These are phyloP conservation scores for Skeletonema menzelii DNA, from an alignment of 108 stramenopile genomes.

Conservation along the genomic window DNA sequence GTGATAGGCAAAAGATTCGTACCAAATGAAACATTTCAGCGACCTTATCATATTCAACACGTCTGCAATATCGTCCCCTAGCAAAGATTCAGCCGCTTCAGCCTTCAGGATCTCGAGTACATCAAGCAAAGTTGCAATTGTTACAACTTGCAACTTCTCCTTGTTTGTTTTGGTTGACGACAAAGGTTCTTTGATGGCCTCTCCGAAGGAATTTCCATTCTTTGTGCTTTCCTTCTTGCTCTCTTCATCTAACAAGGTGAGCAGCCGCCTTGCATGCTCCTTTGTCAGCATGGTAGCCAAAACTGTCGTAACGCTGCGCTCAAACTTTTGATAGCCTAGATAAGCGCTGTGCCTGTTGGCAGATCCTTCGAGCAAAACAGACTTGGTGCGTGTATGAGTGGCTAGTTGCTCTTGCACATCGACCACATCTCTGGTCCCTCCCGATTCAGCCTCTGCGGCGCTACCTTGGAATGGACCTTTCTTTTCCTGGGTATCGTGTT, in stretches of 20 bases:
- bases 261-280: slow-evolving; percentile 35
- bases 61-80: background rate
- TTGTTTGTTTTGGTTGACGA: background rate
- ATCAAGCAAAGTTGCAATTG: slow-evolving; percentile 23
- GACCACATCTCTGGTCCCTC: background rate
- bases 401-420: background rate
- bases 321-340: slow-evolving; percentile 62
- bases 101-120: slow-evolving; percentile 7
- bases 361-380: slow-evolving; percentile 34
- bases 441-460: slow-evolving; percentile 29
- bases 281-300: slow-evolving; percentile 54
- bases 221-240: background rate
- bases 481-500: slow-evolving; percentile 8
- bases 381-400: slow-evolving; percentile 1
- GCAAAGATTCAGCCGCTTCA: background rate
- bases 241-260: slow-evolving; percentile 26
- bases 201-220: slow-evolving; percentile 13
- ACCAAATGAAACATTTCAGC: slow-evolving; percentile 44
- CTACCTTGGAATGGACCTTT: slow-evolving; percentile 44
- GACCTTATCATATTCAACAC: slow-evolving; percentile 50
- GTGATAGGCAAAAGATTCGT: slow-evolving; percentile 75
- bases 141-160: slow-evolving; percentile 30
- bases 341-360: slow-evolving; percentile 40
- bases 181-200: slow-evolving; percentile 27
- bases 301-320: slow-evolving; percentile 59